phyloP scores from a whole-genome alignment of 108 stramenopile species.

The Ochromonas danica region DNA sequence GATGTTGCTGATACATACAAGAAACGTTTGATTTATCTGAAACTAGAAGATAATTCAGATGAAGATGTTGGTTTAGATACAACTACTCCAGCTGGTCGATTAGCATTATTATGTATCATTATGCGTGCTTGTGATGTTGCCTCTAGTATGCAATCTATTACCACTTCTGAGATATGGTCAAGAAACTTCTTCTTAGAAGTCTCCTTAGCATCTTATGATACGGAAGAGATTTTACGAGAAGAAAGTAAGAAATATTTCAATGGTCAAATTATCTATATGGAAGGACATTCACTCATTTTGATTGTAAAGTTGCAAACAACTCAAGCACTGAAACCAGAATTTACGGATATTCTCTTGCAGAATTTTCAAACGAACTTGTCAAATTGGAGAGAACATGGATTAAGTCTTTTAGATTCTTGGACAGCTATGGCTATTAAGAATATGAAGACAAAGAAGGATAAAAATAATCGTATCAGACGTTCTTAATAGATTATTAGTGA shows the following conservation, averaged over 20 bases:
- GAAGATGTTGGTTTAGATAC: background rate
- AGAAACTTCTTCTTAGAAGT: background rate
- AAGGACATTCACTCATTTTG: background rate
- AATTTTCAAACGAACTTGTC: too few species aligned
- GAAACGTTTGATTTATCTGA: background rate
- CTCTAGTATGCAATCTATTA: background rate
- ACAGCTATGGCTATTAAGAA: too few species aligned
- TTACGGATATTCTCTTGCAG: too few species aligned
- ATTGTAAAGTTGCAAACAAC: too few species aligned
- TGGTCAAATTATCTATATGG: background rate
- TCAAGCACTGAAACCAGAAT: too few species aligned
- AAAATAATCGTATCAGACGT: too few species aligned
- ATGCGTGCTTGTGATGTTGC: background rate
- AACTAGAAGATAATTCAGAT: background rate
- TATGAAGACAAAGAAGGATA: too few species aligned
- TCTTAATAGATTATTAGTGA: too few species aligned
- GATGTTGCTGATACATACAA: constrained; percentile 5
- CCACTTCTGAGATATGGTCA: background rate
- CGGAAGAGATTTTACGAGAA: too few species aligned
- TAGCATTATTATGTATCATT: background rate
- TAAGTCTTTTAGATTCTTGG: too few species aligned
- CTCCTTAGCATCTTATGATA: background rate
- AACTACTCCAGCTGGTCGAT: background rate
- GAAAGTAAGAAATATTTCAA: background rate
- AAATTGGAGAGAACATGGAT: too few species aligned